Evolutionary conservation across 1,284 basidiomycete genomes (phyloP).

Genomic region (Cryptococcus maquisensis): DNA sequence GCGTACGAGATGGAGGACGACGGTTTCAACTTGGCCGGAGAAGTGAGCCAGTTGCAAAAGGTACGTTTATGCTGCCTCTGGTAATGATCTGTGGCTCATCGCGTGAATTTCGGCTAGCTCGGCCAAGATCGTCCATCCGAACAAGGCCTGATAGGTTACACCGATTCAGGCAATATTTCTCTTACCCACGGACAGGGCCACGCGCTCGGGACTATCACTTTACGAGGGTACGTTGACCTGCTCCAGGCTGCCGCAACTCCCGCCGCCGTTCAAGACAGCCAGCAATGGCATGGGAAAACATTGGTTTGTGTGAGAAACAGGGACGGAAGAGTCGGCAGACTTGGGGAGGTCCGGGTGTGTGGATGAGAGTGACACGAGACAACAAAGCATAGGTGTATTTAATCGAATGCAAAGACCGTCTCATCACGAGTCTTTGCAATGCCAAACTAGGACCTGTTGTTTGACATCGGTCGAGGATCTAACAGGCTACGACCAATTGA

Average conservation of each 20-base stretch:
- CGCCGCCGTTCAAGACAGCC: constrained; percentile 32
- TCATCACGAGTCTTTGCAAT: neutral
- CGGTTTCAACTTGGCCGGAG: constrained; percentile 19
- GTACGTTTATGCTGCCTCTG: constrained; percentile 45
- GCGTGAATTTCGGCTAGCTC: constrained; percentile 46
- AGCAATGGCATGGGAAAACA: constrained; percentile 12
- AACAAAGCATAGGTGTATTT: neutral
- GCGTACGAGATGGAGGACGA: constrained; percentile 36
- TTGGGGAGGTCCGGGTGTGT: constrained; percentile 35
- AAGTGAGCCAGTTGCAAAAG: constrained; percentile 49
- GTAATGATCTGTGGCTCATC: constrained; percentile 1
- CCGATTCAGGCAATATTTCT: constrained; percentile 74
- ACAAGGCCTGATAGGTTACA: constrained; percentile 64
- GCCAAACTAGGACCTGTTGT: neutral
- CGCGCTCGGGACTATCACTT: constrained; percentile 65
- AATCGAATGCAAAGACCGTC: neutral
- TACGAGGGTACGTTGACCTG: constrained; percentile 56
- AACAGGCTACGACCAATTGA: no score
- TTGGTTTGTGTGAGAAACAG: constrained; percentile 53
- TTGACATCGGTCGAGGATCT: no score
- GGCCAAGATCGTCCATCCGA: constrained; percentile 50
- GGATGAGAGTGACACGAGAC: neutral
- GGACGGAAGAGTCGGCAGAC: constrained; percentile 49
- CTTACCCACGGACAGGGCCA: constrained; percentile 68
- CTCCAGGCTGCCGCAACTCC: constrained; percentile 30